A percentile compares a stretch with the other conserved stretches of the same genome.
These are phyloP conservation scores for Phenoliferia sp. DNA, from an alignment of 1,284 basidiomycete species.

Conservation along the genomic window DNA sequence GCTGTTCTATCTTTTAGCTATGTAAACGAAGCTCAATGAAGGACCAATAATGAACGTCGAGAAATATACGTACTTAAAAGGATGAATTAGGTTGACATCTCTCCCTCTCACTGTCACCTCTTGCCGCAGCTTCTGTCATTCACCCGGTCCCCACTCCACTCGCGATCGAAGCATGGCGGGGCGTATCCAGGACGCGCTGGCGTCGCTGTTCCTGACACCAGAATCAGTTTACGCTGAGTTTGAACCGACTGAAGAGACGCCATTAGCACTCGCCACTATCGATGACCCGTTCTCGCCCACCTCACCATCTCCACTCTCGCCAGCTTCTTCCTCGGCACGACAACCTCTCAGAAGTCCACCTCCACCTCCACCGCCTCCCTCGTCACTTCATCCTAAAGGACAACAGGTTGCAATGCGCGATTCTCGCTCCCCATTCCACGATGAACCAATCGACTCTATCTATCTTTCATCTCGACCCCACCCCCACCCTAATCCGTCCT, in stretches of 20 bases:
- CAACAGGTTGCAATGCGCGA: neutral
- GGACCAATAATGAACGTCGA: too few species aligned
- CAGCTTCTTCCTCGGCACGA: neutral
- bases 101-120: too few species aligned
- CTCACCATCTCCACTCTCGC: neutral
- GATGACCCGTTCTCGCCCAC: conserved; percentile 2
- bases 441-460: conserved; percentile 2
- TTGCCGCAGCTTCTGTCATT: too few species aligned
- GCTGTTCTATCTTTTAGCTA: too few species aligned
- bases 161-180: neutral
- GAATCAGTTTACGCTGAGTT: conserved; percentile 5
- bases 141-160: too few species aligned
- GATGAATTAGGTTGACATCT: too few species aligned
- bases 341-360: neutral
- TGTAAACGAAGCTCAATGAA: too few species aligned
- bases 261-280: neutral
- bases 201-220: conserved; percentile 6
- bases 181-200: conserved; percentile 4
- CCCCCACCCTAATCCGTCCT: neutral
- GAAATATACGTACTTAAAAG: too few species aligned
- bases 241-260: neutral
- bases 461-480: neutral
- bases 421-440: neutral
- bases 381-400: neutral
- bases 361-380: neutral